Conservation (phyloP, 2,329 filamentous ascomycete genomes). For the Stachybotrys elegans region DNA sequence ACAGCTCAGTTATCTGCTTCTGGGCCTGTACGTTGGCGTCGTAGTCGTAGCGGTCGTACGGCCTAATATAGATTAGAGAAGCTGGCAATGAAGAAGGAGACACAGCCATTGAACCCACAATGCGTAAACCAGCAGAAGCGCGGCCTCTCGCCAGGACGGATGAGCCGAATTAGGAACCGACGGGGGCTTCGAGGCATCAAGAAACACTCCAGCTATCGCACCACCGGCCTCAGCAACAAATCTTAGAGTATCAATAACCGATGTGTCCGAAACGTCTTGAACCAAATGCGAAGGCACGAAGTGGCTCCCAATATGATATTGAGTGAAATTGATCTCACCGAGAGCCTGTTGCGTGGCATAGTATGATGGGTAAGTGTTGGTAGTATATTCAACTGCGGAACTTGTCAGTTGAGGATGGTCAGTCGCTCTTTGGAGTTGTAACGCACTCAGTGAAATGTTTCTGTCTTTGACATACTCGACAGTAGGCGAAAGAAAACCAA, state of each 20-base stretch:
- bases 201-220: not conserved
- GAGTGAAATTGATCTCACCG: not conserved
- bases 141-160: not conserved
- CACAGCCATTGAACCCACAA: not conserved
- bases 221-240: not conserved
- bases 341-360: not conserved
- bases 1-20: not conserved
- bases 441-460: not conserved
- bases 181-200: not conserved
- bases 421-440: too few species aligned
- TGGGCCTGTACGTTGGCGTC: not conserved
- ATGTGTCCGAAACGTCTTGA: not conserved
- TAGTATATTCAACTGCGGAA: not conserved
- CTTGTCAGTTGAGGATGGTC: not conserved
- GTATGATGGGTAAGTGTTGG: not conserved
- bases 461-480: not conserved
- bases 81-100: not conserved
- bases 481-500: not conserved
- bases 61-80: not conserved
- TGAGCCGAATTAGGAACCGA: not conserved
- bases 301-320: not conserved
- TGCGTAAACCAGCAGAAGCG: not conserved
- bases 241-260: not conserved
- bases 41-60: not conserved
- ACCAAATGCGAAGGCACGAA: not conserved